These are phyloP conservation scores for Ananas comosus DNA, from an alignment of 176 grass and related monocot species.

Conservation along the genomic window DNA sequence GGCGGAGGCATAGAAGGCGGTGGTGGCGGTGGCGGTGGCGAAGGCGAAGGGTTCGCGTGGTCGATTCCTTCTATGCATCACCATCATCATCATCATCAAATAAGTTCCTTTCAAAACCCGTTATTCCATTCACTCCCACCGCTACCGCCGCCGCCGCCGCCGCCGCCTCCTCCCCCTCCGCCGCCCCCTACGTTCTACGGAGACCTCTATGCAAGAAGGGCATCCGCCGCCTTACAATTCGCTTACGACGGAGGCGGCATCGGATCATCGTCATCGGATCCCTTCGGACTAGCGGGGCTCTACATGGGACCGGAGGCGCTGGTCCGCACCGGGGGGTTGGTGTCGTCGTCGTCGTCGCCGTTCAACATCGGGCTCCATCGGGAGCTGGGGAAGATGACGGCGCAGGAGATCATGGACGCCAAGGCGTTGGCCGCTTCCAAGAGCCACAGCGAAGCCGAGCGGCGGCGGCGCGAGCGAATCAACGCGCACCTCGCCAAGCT, in stretches of 20 bases:
- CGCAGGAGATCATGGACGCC: slow-evolving; percentile 30
- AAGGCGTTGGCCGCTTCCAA: slow-evolving; percentile 24
- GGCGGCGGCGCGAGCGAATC: slow-evolving; percentile 26
- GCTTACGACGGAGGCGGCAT: slow-evolving; percentile 50
- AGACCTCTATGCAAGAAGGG: slow-evolving; percentile 69
- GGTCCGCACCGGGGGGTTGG: not conserved
- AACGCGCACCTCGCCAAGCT: slow-evolving; percentile 18
- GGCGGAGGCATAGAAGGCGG: not conserved
- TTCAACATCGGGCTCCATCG: not conserved
- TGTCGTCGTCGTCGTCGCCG: not conserved
- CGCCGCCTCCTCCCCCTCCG: slow-evolving; percentile 32
- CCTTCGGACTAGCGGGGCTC: slow-evolving; percentile 63
- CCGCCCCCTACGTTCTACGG: slow-evolving; percentile 48
- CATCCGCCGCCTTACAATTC: slow-evolving; percentile 57
- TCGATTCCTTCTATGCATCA: slow-evolving; percentile 23
- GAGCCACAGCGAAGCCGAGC: slow-evolving; percentile 32
- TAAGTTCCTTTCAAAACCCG: slow-evolving; percentile 5
- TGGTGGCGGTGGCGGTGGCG: not conserved
- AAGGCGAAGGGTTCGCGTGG: not conserved
- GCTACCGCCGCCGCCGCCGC: slow-evolving; percentile 46
- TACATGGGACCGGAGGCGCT: slow-evolving; percentile 46
- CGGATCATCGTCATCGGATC: slow-evolving; percentile 59
- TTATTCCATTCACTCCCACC: slow-evolving; percentile 42
- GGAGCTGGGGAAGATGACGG: not conserved
- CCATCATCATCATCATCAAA: slow-evolving; percentile 17